Evolutionary conservation across 495 filamentous ascomycete species (phyloP), one percentile per base, ranked within the genome.

Genomic region (Daldinia caldariorum): DNA sequence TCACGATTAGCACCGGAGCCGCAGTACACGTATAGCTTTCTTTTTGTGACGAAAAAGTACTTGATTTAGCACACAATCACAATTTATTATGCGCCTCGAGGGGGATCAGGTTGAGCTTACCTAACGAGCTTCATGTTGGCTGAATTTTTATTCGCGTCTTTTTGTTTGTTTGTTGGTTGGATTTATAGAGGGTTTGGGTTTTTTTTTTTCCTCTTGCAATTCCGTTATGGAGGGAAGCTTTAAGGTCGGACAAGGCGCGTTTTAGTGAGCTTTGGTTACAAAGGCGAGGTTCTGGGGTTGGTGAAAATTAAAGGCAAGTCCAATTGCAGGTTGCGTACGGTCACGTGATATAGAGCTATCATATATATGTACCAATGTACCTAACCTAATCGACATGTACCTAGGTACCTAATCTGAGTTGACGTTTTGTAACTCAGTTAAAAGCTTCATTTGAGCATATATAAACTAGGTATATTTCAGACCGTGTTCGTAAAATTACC

Each of bases 51-150:
- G n/a, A 26, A 26, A 26, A 60, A 54, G 9, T 74, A 59, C 69
- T 76, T 41, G 12, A 76, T 78, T 78, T 69, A 73, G 77, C 74
- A 79, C 65, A 54, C 8, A 64, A 26, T 26, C 65, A 54, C 8
- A 64, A 26, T 26, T 10, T 7, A 65, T 66, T 66, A 66, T 63
- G 60, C 56, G 58, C 63, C 38, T 58, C 16, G 32, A 61, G 64
- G 71, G 49, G 54, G 62, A 38, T 39, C 64, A 65, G 61, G 47
- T 38, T 38, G 9, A 66, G 82, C 89, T 84, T 90, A 97, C 94
- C 94, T 91, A 80, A 98, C 94, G 82, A 98, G 91, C 91, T 98
- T 98, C 94, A 98, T 98, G 70, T 76, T 92, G 84, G 56, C 77
- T 57, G 70, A 57, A n/a, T n/a, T 74, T 74, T 14, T 39, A 16